phyloP scores from a whole-genome alignment of 2,329 filamentous ascomycete species.

The Cordyceps cicadae region DNA sequence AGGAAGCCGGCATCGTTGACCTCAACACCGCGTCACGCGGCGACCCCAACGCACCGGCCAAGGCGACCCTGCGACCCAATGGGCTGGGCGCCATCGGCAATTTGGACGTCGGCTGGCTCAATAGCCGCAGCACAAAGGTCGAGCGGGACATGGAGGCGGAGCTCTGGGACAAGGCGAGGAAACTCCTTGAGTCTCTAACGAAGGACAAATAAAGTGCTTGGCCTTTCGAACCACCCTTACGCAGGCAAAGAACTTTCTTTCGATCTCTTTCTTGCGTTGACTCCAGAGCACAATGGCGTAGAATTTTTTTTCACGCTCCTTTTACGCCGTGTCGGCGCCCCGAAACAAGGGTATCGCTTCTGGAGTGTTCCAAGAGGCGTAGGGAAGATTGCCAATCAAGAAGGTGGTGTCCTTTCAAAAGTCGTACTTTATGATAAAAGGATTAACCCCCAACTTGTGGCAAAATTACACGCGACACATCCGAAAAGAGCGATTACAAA shows the following conservation, averaged over 20 bases:
- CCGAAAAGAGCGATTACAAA: not conserved
- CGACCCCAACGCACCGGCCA: conserved; percentile 28
- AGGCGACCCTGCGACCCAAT: conserved; percentile 42
- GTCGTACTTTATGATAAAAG: too few species aligned
- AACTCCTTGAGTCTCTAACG: conserved; percentile 27
- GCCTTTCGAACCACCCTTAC: not conserved
- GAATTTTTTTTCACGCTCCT: too few species aligned
- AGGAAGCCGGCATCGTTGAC: conserved; percentile 70
- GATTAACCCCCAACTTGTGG: too few species aligned
- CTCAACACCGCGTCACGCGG: conserved; percentile 27
- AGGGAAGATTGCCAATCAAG: too few species aligned
- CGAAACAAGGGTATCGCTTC: too few species aligned
- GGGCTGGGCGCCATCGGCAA: conserved; percentile 47
- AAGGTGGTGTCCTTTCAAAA: too few species aligned
- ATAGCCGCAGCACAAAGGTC: conserved; percentile 74
- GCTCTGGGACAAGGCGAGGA: conserved; percentile 49
- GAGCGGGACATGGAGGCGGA: conserved; percentile 78
- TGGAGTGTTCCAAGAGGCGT: too few species aligned
- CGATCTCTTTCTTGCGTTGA: not conserved
- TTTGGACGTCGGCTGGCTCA: conserved; percentile 82
- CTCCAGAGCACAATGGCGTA: too few species aligned
- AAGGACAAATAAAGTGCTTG: conserved; percentile 10
- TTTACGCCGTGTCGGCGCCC: too few species aligned
- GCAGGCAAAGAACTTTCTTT: not conserved
- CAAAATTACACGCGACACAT: too few species aligned